Base-by-base conservation (phyloP, 1,284 basidiomycete genomes). In the Ustilago shanxiensis region DNA sequence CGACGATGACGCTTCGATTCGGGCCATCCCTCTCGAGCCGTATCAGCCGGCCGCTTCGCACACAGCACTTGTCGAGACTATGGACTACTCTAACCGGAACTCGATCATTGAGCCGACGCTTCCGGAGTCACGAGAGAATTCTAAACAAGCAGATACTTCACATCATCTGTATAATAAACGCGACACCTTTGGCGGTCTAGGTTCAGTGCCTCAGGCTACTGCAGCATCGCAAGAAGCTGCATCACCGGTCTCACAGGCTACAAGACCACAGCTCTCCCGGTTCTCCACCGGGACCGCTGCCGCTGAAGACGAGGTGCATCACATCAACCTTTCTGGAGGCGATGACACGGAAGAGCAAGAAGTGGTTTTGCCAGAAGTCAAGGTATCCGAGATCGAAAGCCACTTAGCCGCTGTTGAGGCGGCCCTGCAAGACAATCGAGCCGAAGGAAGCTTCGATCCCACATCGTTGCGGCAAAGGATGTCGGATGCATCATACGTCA, bases 401-500 rank as follows among this genome's bases (percentile, higher is more conserved):
- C 75, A 77, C 16, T 44, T 77, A 28, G 75, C 66, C 20, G 75
- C 66, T 2, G 75, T 77, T 2, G 75, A 77, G 45, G 75, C 75
- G 1, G 75, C 75, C 13, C 31, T 77, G 57, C 70, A 72, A 39
- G 63, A 69, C 64, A 69, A 77, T 28, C 60, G 60, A 18, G 51
- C 69, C 24, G 75, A 67, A 26, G 71, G 75, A 31, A 77, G 70
- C 41, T 77, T 77, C 66, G 70, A 72, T 24, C 56, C 68, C 10
- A 71, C 68, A 13, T 71, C 68, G 20, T 56, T 76, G 47, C 68
- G 68, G 3, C 73, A 76, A 61, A 50, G 73, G 29, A 76, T 76
- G 60, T 76, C 73, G 11, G 61, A 67, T 18, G 54, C 61, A 13
- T 66, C 68, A 0, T 71, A 72, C 39, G 57, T 37, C 14, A 37